Evolutionary conservation across 352 stramenopile species (phyloP), one percentile per base, ranked within the genome.

Genomic region (Phytophthora ramorum): DNA sequence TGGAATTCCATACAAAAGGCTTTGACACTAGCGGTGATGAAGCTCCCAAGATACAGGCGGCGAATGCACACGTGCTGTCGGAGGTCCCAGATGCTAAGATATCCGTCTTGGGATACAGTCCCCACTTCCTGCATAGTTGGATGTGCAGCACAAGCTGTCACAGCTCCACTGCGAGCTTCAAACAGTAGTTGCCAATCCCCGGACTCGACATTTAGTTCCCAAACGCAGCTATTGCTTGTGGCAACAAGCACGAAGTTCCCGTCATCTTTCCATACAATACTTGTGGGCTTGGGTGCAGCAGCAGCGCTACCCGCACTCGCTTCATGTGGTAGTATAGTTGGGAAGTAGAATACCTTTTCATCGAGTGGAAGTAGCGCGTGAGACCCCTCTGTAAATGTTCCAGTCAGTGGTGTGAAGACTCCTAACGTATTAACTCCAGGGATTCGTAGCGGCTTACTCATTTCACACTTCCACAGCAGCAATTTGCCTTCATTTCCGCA

Each of bases 201-300:
- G 1, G 60, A 67, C 0, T 35, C 41, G 43, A 85, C 51, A 35
- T 85, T 72, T 9, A 86, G 76, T 32, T 92, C 84, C 80, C 81
- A 92, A 53, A 92, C 71, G 24, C 74, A 87, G 37, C 84, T 90
- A n/a, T 66, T 78, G 51, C 68, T 90, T 13, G 83, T 75, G 4
- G 78, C 72, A 17, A 90, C 79, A 34, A 89, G 58, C 4, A 89
- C 59, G 12, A 45, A 53, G 19, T 76, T 80, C 7, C 80, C 76
- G 43, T 92, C 82, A 5, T 84, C 76, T 49, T 77, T 85, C 80
- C 79, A 88, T 12, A 73, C 58, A 0, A 92, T 53, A 57, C 80
- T 91, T 6, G 75, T 90, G 0, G 79, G 78, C 37, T 82, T 89
- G n/a, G 77, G 66, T 2, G 22, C 17, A 40, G 48, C 8, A 46